Evolutionary conservation across 805 yeast species (phyloP), one percentile per base, ranked within the genome.

Genomic region (Yamadazyma kitorensis): DNA sequence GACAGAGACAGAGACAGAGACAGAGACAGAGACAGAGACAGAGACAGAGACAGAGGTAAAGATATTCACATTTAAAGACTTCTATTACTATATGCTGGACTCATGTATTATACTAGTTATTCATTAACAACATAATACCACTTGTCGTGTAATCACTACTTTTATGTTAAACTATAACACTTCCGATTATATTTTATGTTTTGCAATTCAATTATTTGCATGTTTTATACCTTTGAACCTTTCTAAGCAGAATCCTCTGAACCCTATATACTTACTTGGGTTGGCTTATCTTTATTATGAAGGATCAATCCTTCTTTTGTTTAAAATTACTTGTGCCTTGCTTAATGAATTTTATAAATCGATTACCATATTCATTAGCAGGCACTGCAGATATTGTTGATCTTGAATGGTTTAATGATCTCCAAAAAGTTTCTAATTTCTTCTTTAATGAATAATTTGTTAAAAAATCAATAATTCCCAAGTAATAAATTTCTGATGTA

Each of bases 401-500:
- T 36, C 89, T 64, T 24, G 79, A 72, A 51, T 86, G 85, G 23
- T 75, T 74, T 17, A 93, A 48, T 11, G 85, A 72, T 55, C 95
- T 75, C 80, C 88, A 83, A 43, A 86, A 76, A 0, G 98, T 91
- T 54, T 93, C 98, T 29, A 88, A 56, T 43, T 75, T 73, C 55
- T 93, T 93, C 45, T 78, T 63, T 15, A 81, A 58, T 0, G 85
- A 78, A 49, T 86, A 86, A 43, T 78, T 77, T 0, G 98, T 93
- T 46, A 93, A 67, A 59, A 96, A 91, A 54, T 93, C 98, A 44
- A 93, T 93, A 24, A 93, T 82, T 6, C 98, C 98, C 48, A 93
- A 64, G 51, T 89, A 93, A 60, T 93, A 93, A 6, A 91, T 75
- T 35, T 82, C 75, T 19, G 76, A 69, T 22, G 76, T 51, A 16